Evolutionary conservation across 306 rosid genomes (phyloP).

Genomic region (Bauhinia variegata): DNA sequence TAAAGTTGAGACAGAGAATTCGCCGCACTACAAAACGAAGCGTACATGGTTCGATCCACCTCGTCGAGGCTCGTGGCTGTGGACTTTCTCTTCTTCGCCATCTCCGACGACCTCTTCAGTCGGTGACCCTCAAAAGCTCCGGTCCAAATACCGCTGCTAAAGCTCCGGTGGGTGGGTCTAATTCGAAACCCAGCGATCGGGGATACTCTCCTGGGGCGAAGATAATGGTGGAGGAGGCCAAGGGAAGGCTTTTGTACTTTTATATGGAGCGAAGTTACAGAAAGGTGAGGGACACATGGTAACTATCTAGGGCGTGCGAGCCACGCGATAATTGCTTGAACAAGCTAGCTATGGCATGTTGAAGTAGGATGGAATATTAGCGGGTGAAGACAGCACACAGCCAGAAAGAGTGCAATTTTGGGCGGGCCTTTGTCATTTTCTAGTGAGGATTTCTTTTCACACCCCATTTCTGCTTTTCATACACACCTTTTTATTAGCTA

Average conservation of each 20-base stretch:
- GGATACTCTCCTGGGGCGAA: not conserved
- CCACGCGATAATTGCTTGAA: constrained; percentile 34
- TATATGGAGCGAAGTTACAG: constrained; percentile 24
- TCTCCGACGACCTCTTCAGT: not conserved
- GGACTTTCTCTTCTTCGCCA: constrained; percentile 66
- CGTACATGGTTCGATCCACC: constrained; percentile 60
- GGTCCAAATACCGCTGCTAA: not conserved
- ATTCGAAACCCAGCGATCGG: constrained; percentile 1
- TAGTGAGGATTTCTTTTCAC: too few relatives aligned
- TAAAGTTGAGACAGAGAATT: constrained; percentile 59
- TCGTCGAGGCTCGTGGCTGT: constrained; percentile 52
- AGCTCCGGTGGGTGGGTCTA: not conserved
- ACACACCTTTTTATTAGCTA: too few relatives aligned
- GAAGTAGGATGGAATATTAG: not conserved
- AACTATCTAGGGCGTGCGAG: constrained; percentile 27
- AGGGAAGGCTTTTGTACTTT: constrained; percentile 15
- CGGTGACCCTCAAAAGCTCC: not conserved
- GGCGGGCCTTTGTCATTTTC: too few relatives aligned
- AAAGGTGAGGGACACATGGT: constrained; percentile 34
- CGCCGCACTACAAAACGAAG: constrained; percentile 54
- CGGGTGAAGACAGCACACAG: too few relatives aligned
- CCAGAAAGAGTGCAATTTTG: too few relatives aligned
- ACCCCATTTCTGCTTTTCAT: too few relatives aligned
- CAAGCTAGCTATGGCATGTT: not conserved
- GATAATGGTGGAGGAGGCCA: not conserved